Evolutionary conservation across 2,329 filamentous ascomycete genomes (phyloP).

Genomic region (Curvularia verruculosa): DNA sequence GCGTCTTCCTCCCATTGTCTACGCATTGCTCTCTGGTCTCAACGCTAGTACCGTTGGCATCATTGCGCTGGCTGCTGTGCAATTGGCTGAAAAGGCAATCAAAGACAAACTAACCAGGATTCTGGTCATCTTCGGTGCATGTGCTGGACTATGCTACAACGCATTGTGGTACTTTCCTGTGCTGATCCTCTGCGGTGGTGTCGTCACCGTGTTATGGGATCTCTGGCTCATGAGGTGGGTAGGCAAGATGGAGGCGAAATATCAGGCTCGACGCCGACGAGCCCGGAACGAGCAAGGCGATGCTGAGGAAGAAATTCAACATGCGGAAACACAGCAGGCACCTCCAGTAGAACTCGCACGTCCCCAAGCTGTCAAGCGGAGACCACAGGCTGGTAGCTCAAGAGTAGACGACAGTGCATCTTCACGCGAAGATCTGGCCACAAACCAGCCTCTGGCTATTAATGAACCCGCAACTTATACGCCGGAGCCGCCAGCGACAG

Average conservation of each 20-base stretch:
- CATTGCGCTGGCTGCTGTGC: conserved; percentile 71
- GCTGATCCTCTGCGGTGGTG: conserved; percentile 64
- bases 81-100: conserved; percentile 71
- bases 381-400: conserved; percentile 24
- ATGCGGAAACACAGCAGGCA: not conserved
- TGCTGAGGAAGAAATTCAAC: conserved; percentile 24
- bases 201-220: conserved; percentile 63
- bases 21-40: conserved; percentile 72
- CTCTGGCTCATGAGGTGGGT: conserved; percentile 55
- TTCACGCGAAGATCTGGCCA: conserved; percentile 25
- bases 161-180: conserved; percentile 77
- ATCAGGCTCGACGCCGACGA: conserved; percentile 24
- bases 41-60: conserved; percentile 76
- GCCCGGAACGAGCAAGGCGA: conserved; percentile 24
- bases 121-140: conserved; percentile 67
- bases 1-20: conserved; percentile 65
- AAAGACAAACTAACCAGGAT: conserved; percentile 67
- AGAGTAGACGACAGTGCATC: conserved; percentile 1
- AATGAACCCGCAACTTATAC: not conserved
- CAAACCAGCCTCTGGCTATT: conserved; percentile 27
- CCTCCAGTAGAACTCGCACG: not conserved
- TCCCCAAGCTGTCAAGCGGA: conserved; percentile 22
- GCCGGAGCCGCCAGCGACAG: conserved; percentile 7
- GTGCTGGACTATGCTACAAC: conserved; percentile 72
- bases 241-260: conserved; percentile 36